A percentile compares a stretch with the other conserved stretches of the same genome.
These are phyloP conservation scores for Tagetes erecta DNA, from an alignment of 129 eudicot genomes.

Conservation along the genomic window DNA sequence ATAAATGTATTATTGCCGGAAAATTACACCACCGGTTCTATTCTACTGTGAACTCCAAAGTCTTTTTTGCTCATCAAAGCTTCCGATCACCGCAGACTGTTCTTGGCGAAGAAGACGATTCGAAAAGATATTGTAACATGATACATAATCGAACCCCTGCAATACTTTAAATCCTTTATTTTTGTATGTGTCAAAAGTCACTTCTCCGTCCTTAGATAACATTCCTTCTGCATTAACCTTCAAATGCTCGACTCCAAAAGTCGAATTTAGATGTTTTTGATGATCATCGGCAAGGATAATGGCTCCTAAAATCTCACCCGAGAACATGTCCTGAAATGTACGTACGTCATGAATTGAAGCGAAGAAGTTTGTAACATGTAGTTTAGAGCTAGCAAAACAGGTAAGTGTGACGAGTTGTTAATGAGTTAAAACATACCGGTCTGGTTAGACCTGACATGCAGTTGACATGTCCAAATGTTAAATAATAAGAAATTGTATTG, in stretches of 20 bases:
- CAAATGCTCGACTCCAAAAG: constrained; percentile 33
- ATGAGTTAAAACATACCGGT: not conserved
- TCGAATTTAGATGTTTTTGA: constrained; percentile 36
- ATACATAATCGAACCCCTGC: constrained; percentile 43
- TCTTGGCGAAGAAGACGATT: constrained; percentile 42
- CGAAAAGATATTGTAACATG: constrained; percentile 51
- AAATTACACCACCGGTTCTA: not conserved
- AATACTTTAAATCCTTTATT: constrained; percentile 49
- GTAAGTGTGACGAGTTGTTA: not conserved
- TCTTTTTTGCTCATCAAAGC: constrained; percentile 64
- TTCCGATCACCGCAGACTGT: constrained; percentile 74
- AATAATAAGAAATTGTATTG: no score
- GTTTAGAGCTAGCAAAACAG: not conserved
- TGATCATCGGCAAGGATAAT: constrained; percentile 44
- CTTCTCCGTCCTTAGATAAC: constrained; percentile 60
- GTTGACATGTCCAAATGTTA: no score
- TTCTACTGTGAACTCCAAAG: constrained; percentile 43
- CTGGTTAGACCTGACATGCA: no score
- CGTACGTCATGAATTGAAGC: not conserved
- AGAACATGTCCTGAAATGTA: constrained; percentile 60
- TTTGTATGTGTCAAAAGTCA: constrained; percentile 38
- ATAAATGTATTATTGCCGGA: not conserved
- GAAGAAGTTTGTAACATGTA: not conserved
- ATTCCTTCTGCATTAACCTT: constrained; percentile 50
- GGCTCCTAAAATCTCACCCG: constrained; percentile 82